Conservation (phyloP, 352 stramenopile species). For the Phytophthora nicotianae region DNA sequence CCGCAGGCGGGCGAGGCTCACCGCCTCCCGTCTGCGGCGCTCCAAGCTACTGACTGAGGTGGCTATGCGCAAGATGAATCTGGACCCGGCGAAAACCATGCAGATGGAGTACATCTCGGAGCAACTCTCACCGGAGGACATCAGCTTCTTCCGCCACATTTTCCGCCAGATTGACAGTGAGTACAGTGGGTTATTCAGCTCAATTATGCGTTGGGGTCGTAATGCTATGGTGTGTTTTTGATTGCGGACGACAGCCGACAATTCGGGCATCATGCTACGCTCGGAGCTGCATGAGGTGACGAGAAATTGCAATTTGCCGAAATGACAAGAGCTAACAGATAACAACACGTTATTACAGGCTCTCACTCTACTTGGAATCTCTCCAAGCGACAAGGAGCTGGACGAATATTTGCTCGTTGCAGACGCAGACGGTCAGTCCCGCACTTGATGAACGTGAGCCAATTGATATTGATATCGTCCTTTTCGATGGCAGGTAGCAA, state of each 20-base stretch:
- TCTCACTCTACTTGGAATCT: slow-evolving; percentile 61
- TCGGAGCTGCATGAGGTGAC: slow-evolving; percentile 65
- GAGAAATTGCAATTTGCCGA: background rate
- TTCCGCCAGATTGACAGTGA: slow-evolving; percentile 72
- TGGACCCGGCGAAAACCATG: slow-evolving; percentile 65
- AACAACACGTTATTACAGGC: slow-evolving; percentile 24
- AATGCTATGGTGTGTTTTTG: background rate
- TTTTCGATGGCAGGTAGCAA: slow-evolving; percentile 47
- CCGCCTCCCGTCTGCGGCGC: slow-evolving; percentile 52
- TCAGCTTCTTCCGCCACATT: slow-evolving; percentile 72
- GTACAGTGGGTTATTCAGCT: slow-evolving; percentile 1
- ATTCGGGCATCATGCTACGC: slow-evolving; percentile 66
- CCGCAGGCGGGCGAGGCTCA: slow-evolving; percentile 56
- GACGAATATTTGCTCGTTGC: slow-evolving; percentile 70
- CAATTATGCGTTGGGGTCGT: too few species aligned
- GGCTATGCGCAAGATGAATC: slow-evolving; percentile 65
- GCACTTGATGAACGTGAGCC: background rate
- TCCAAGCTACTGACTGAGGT: slow-evolving; percentile 65
- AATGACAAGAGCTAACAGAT: background rate
- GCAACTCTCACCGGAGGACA: slow-evolving; percentile 58
- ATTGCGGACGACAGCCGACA: slow-evolving; percentile 37
- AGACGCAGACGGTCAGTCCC: slow-evolving; percentile 47
- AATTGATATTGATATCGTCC: background rate
- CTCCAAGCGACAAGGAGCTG: slow-evolving; percentile 65
- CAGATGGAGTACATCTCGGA: slow-evolving; percentile 64